phyloP scores from a whole-genome alignment of 2,329 filamentous ascomycete genomes.

The Talaromyces verruculosus region DNA sequence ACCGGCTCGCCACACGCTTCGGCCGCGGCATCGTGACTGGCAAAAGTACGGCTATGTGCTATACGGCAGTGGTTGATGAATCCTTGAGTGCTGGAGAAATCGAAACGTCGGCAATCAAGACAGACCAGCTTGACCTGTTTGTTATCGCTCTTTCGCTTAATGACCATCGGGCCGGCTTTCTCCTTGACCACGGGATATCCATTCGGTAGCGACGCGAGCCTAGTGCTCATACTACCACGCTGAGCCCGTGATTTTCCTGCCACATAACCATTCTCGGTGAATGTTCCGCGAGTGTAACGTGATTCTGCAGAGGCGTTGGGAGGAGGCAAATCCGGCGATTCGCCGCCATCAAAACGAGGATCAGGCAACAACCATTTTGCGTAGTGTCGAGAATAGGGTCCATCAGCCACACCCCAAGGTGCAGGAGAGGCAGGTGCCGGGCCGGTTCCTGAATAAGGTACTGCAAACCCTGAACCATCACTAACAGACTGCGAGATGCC shows the following conservation, averaged over 20 bases:
- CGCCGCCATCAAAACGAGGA: constrained; percentile 73
- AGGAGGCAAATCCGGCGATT: constrained; percentile 31
- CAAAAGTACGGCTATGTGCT: constrained; percentile 87
- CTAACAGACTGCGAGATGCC: constrained; percentile 66
- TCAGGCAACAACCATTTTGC: constrained; percentile 93
- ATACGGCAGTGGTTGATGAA: constrained; percentile 99
- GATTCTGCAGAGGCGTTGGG: constrained; percentile 60
- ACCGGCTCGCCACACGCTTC: constrained; percentile 81
- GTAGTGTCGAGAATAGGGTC: constrained; percentile 92
- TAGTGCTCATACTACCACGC: constrained; percentile 61
- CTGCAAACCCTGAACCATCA: constrained; percentile 69
- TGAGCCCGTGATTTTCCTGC: constrained; percentile 59
- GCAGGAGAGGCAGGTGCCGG: constrained; percentile 74
- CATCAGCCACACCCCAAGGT: constrained; percentile 86
- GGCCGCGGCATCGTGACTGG: constrained; percentile 93
- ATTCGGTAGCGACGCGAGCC: constrained; percentile 67
- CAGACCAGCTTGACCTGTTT: constrained; percentile 88
- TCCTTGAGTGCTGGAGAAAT: constrained; percentile 96
- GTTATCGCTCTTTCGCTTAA: constrained; percentile 80
- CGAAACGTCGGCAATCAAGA: constrained; percentile 79
- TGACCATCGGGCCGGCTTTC: constrained; percentile 76
- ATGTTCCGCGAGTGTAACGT: constrained; percentile 75
- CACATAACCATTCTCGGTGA: constrained; percentile 54
- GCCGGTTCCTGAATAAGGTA: constrained; percentile 62
- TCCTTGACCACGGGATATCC: constrained; percentile 74